These are phyloP conservation scores for Aphanocladium album DNA, from an alignment of 2,329 filamentous ascomycete species.

Conservation along the genomic window DNA sequence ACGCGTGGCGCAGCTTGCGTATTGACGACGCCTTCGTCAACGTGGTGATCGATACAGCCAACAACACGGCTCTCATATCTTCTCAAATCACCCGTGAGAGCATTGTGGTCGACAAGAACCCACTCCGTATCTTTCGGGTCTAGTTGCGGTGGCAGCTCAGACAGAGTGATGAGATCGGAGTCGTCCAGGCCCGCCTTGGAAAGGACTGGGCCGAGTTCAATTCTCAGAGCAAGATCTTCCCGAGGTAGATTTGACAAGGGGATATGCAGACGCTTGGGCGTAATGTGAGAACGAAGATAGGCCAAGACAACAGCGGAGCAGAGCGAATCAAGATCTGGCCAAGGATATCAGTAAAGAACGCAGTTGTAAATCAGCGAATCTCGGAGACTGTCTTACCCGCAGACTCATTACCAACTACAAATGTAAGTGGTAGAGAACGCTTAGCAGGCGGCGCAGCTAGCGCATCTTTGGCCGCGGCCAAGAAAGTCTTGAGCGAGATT, in stretches of 20 bases:
- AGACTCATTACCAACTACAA: slow-evolving; percentile 65
- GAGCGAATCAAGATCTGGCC: slow-evolving; percentile 71
- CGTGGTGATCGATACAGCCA: slow-evolving; percentile 75
- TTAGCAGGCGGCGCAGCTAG: slow-evolving; percentile 41
- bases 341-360: neutral
- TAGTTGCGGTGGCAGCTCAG: slow-evolving; percentile 42
- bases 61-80: slow-evolving; percentile 49
- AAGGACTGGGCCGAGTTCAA: slow-evolving; percentile 66
- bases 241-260: slow-evolving; percentile 68
- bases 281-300: slow-evolving; percentile 62
- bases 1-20: slow-evolving; percentile 49
- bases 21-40: slow-evolving; percentile 58
- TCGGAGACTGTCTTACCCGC: slow-evolving; percentile 42
- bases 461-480: slow-evolving; percentile 44
- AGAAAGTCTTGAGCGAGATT: slow-evolving; percentile 44
- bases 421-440: slow-evolving; percentile 45
- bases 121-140: slow-evolving; percentile 55
- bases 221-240: slow-evolving; percentile 64
- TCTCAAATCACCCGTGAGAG: slow-evolving; percentile 56
- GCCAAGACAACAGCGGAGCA: slow-evolving; percentile 69
- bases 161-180: slow-evolving; percentile 59
- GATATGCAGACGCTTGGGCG: slow-evolving; percentile 56
- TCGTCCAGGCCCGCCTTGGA: slow-evolving; percentile 52
- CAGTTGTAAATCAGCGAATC: neutral
- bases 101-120: slow-evolving; percentile 78